Conservation (phyloP, 331 rosid genomes). For the Pyrus hybrid region DNA sequence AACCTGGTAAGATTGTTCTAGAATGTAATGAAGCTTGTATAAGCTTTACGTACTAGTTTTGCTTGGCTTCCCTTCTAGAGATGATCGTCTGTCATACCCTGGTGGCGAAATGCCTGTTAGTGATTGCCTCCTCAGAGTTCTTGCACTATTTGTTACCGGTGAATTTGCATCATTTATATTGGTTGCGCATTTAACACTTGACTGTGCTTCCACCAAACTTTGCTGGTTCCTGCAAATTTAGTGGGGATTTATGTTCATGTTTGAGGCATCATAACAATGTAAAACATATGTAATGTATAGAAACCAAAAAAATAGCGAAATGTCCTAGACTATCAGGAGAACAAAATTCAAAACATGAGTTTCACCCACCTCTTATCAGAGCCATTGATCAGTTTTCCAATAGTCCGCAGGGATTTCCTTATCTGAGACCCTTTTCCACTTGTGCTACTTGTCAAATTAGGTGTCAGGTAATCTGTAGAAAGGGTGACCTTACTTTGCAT, state of each 20-base stretch:
- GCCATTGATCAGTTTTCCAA: conserved; percentile 84
- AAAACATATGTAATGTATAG: neutral
- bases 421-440: conserved; percentile 83
- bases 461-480: conserved; percentile 33
- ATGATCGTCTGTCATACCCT: conserved; percentile 51
- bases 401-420: conserved; percentile 76
- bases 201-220: conserved; percentile 34
- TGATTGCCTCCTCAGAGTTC: conserved; percentile 62
- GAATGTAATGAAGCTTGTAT: neutral
- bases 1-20: neutral
- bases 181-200: conserved; percentile 31
- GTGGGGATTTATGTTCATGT: neutral
- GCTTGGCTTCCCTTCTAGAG: conserved; percentile 66
- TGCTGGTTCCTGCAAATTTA: conserved; percentile 52
- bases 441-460: conserved; percentile 33
- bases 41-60: conserved; percentile 36
- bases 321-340: neutral
- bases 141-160: conserved; percentile 34
- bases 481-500: conserved; percentile 13
- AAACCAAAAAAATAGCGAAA: neutral
- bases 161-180: conserved; percentile 29
- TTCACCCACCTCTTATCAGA: conserved; percentile 61
- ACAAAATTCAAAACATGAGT: neutral
- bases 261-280: neutral
- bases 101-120: conserved; percentile 51